Evolutionary conservation across 257 asterid species (phyloP).

Genomic region (Solanum chilense): DNA sequence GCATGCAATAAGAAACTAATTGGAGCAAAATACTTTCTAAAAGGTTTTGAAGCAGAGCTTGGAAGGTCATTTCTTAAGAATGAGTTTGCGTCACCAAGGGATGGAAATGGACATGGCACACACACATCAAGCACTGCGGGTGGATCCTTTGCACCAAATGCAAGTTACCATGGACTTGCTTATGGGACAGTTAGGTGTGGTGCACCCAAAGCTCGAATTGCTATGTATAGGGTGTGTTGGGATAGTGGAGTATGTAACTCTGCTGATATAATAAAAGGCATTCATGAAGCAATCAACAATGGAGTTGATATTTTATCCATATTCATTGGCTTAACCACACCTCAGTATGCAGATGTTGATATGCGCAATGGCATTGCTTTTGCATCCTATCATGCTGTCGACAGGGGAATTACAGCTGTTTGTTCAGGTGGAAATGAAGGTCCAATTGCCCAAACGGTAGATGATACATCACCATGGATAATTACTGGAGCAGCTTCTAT

Average conservation of each 20-base stretch:
- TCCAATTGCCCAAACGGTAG: constrained; percentile 12
- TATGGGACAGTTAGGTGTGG: constrained; percentile 27
- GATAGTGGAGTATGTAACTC: not conserved
- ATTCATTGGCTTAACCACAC: not conserved
- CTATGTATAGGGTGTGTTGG: constrained; percentile 17
- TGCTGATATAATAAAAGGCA: constrained; percentile 15
- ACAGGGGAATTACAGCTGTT: constrained; percentile 19
- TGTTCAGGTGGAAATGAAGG: constrained; percentile 27
- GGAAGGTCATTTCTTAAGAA: not conserved
- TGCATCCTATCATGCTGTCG: constrained; percentile 30
- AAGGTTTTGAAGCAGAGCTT: constrained; percentile 5
- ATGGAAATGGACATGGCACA: constrained; percentile 21
- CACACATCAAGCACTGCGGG: constrained; percentile 17
- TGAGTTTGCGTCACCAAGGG: constrained; percentile 25
- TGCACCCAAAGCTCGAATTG: constrained; percentile 25
- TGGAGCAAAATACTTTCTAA: constrained; percentile 32
- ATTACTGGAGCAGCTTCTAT: constrained; percentile 27
- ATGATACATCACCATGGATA: constrained; percentile 27
- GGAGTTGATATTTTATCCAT: constrained; percentile 27
- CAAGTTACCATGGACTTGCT: constrained; percentile 15
- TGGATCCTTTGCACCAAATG: constrained; percentile 1
- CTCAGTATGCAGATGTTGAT: constrained; percentile 10
- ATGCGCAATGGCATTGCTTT: constrained; percentile 3
- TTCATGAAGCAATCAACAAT: constrained; percentile 31
- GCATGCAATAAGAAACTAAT: constrained; percentile 29